Base-by-base conservation (phyloP, 257 asterid genomes). In the Fraxinus americana region DNA sequence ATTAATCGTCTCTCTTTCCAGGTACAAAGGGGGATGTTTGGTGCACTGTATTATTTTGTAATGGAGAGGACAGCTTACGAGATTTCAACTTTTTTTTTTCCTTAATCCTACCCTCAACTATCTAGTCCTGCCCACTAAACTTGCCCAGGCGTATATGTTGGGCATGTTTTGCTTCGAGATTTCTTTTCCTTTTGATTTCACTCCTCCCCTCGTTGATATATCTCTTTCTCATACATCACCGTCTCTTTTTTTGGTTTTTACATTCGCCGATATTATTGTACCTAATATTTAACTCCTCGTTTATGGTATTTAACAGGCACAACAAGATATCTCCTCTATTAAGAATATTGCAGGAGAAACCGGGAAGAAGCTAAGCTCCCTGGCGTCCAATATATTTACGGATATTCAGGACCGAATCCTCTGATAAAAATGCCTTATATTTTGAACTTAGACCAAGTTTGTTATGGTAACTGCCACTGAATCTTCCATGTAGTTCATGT, bases 331-430 rank as follows among this genome's bases (percentile, higher is more conserved):
- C 73, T 89, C 97, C 63, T 90, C 99, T 68, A 84, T 93, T 27
- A 95, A 95, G 88, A 89, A 87, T 76, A 95, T 95, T 14, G 99
- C 99, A 6, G 98, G 98, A 78, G 99, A 95, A 89, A 93, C 99
- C 3, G 97, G 99, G 74, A 95, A 93, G 91, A 95, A 87, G 91
- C 75, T 95, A 61, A 82, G 87, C 87, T 85, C 92, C 30, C 65
- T 95, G 12, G 99, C 99, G 0, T 89, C 99, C 57, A 83, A 87
- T 67, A 76, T 95, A 32, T 80, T 95, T 75, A 87, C 99, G 2
- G 98, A 95, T 83, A 80, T 95, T 77, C 98, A 93, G 88, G 99
- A 93, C 87, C 89, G 99, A 87, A 90, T 95, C 89, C 93, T 93
- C 78, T 93, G 79, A 91, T 67, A 43, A 70, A 70, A 57, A 75